Conservation (phyloP, 306 rosid species). For the Mimosa bimucronata region DNA sequence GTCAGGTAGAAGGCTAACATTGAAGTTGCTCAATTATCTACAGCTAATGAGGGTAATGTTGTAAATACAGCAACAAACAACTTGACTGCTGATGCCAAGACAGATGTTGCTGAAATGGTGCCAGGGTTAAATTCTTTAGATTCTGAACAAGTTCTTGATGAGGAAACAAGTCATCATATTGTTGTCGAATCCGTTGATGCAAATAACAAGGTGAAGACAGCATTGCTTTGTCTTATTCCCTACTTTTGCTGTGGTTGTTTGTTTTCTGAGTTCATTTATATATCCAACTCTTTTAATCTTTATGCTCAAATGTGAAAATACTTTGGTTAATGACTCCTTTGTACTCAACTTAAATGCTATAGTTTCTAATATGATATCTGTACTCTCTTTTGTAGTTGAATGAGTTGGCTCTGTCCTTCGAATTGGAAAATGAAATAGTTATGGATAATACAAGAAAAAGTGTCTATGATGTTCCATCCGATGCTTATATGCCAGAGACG, state of each 20-base stretch:
- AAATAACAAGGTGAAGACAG: conserved; percentile 36
- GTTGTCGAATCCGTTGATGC: conserved; percentile 40
- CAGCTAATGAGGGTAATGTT: conserved; percentile 38
- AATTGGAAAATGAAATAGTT: conserved; percentile 40
- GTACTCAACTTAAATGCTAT: neutral
- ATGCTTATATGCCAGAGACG: conserved; percentile 34
- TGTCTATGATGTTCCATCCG: conserved; percentile 38
- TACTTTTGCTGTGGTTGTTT: neutral
- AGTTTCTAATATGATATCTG: conserved; percentile 36
- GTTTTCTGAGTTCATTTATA: conserved; percentile 26
- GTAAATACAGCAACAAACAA: conserved; percentile 27
- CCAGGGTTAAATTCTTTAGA: conserved; percentile 25
- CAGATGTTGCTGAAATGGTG: conserved; percentile 21
- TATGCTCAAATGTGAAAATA: neutral
- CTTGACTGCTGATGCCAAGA: conserved; percentile 1
- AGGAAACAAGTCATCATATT: conserved; percentile 33
- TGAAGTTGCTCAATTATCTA: conserved; percentile 60
- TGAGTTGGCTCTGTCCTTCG: conserved; percentile 37
- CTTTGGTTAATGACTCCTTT: neutral
- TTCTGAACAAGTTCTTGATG: conserved; percentile 32
- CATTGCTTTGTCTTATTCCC: conserved; percentile 41
- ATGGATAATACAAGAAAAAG: conserved; percentile 24
- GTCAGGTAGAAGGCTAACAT: conserved; percentile 57
- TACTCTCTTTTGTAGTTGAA: conserved; percentile 40
- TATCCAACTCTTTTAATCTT: conserved; percentile 18